Base-by-base conservation (phyloP, 257 asterid genomes). In the Pogostemon cablin region DNA sequence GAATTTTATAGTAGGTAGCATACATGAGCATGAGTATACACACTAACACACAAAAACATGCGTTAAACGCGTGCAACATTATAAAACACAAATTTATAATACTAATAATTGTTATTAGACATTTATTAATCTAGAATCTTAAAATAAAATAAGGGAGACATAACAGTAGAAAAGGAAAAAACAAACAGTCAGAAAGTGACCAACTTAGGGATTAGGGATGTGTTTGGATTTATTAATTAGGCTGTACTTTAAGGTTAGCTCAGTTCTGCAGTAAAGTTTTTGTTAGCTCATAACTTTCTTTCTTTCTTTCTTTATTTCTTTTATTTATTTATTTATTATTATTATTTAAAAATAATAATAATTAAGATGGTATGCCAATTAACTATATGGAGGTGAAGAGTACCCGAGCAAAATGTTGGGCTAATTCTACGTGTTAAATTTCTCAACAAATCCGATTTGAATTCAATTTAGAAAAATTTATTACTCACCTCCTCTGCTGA, bases 11-110 rank as follows among this genome's bases (percentile, higher is more conserved):
- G 32, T 25, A 25, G 32, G 32, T 25, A 25, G 64, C 42, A 58
- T 54, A 47, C 46, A 77, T 77, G 69, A 77, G 71, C 46, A 77
- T 77, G 69, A 77, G 71, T 59, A 61, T 59, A 72, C 56, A 42
- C 81, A 77, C 74, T 43, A 77, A 65, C 74, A 58, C 72, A 69
- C 75, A 43, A 56, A 76, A 64, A 70, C 78, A 72, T 72, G 81
- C 81, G 53, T 46, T 72, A 15, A 67, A 72, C 69, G 75, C 81
- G 75, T 77, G 81, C 81, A 77, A 60, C 67, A 72, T 77, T 54
- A 66, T 11, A 53, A 49, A 47, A 63, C 40, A 40, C 42, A 57
- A 11, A 42, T 56, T 56, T 44, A 11, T 32, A 43, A 6, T 8
- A 40, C 35, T 49, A n/a, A 12, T 3, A 7, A 52, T 57, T 32